Base-by-base conservation (phyloP, 2,329 filamentous ascomycete species). In the Camptophora hylomeconis region DNA sequence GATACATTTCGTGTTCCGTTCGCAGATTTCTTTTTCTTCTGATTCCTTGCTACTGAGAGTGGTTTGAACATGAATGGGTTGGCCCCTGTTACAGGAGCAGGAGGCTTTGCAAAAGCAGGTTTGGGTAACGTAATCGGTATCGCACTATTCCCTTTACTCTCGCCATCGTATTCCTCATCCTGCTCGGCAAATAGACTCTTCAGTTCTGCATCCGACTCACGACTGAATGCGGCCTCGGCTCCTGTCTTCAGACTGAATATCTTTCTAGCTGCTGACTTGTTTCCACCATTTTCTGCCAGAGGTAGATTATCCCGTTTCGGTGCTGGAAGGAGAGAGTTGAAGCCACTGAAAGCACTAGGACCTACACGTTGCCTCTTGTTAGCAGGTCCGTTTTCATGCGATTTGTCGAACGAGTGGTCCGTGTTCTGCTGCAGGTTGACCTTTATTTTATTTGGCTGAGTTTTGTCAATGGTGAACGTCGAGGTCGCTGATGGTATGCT, bases 41-140 rank as follows among this genome's bases (percentile, higher is more conserved):
- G 66, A 38, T 78, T 82, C 37, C 81, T 69, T 10, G 75, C 72
- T 9, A 94, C 84, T 1, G 86, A 93, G 20, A 94, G 61, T 3
- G 87, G 87, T 49, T 76, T 80, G 54, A 95, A 94, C 72, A 83
- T 80, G 53, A 86, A 71, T 8, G 83, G 72, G 44, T 86, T 89
- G 12, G 80, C 80, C 22, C 67, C 66, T 13, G 50, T 41, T 20
- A 54, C 47, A n/a, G 50, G 49, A 4, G 46, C 28, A 67, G 63
- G 43, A 69, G 65, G 17, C 61, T 57, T n/a, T 66, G 64, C 24
- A 51, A 44, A 42, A 36, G 56, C 60, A 7, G 63, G 57, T n/a
- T 60, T 43, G 4, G 59, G 54, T n/a, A 63, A 24, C 10, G 13
- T 28, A 13, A 16, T 27, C 31, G 5, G 33, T 37, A 25, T 40